These are phyloP conservation scores for Moesziomyces sp. DNA, from an alignment of 1,284 basidiomycete species.

Conservation along the genomic window DNA sequence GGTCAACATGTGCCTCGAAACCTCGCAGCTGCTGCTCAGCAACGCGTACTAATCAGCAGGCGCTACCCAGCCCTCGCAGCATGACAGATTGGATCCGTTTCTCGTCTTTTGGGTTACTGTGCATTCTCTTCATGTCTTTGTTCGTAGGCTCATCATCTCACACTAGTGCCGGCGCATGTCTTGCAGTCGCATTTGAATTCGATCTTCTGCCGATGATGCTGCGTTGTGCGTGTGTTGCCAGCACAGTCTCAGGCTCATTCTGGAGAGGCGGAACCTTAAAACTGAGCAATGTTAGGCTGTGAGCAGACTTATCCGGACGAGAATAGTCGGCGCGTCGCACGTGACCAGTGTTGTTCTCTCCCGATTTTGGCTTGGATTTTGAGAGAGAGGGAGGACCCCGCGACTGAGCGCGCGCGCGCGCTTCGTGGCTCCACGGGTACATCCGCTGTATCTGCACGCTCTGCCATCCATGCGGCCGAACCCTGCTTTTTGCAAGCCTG, in stretches of 20 bases:
- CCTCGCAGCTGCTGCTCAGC: conserved; percentile 53
- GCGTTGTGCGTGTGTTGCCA: too few species aligned
- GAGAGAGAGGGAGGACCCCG: not conserved
- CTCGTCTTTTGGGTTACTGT: too few species aligned
- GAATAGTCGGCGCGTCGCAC: conserved; percentile 15
- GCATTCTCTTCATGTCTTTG: too few species aligned
- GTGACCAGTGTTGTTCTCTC: conserved; percentile 43
- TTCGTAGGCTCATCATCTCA: too few species aligned
- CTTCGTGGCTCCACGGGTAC: not conserved
- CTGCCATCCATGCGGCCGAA: not conserved
- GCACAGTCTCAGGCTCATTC: too few species aligned
- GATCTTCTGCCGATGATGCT: too few species aligned
- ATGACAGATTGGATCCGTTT: too few species aligned
- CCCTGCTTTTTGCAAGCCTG: not conserved
- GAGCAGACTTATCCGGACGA: not conserved
- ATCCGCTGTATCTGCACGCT: not conserved
- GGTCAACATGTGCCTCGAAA: conserved; percentile 59
- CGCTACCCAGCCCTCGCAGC: not conserved
- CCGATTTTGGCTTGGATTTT: not conserved
- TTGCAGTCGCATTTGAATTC: too few species aligned
- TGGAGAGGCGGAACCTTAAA: too few species aligned
- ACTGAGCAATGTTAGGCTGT: not conserved
- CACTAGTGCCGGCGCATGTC: too few species aligned
- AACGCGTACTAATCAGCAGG: conserved; percentile 17
- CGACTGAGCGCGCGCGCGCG: conserved; percentile 15